Percentiles rank a stretch among this genome's conserved stretches.
These are phyloP conservation scores for Epichloe festucae DNA, from an alignment of 2,329 filamentous ascomycete genomes.

Conservation along the genomic window DNA sequence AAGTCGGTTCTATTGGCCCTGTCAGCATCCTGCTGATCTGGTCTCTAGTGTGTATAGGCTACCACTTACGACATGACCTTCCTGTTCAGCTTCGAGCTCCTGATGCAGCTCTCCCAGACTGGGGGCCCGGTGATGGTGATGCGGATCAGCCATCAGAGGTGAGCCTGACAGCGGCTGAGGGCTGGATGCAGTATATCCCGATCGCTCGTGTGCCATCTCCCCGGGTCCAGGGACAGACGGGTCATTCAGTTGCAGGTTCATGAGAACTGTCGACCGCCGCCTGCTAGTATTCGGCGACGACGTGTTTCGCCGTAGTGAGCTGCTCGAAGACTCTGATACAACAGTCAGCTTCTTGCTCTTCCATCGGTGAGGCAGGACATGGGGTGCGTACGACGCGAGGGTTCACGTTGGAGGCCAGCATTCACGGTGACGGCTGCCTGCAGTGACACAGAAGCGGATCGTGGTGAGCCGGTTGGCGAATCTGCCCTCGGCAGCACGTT, in stretches of 20 bases:
- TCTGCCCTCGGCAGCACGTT: conserved; percentile 20
- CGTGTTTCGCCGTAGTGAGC: conserved; percentile 32
- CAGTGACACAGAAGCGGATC: conserved; percentile 56
- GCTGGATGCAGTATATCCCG: conserved; percentile 20
- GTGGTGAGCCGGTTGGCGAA: conserved; percentile 47
- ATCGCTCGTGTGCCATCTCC: conserved; percentile 46
- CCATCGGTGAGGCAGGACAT: background rate
- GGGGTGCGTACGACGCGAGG: conserved; percentile 37
- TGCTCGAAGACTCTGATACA: conserved; percentile 37
- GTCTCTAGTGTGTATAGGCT: background rate
- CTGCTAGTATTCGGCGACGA: conserved; percentile 37
- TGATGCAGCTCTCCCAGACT: conserved; percentile 69
- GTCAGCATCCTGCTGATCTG: conserved; percentile 5
- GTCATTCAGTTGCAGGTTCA: conserved; percentile 64
- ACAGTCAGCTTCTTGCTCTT: conserved; percentile 1
- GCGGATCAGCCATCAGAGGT: conserved; percentile 37
- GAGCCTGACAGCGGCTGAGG: conserved; percentile 35
- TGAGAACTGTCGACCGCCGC: conserved; percentile 54
- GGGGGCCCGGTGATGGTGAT: conserved; percentile 55
- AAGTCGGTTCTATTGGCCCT: conserved; percentile 48
- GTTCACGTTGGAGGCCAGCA: conserved; percentile 56
- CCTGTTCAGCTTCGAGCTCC: conserved; percentile 67
- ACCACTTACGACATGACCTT: conserved; percentile 55
- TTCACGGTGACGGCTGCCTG: conserved; percentile 69
- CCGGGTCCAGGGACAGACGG: conserved; percentile 53